Conservation (phyloP, 495 filamentous ascomycete species). For the Aspergillus conjunctus region DNA sequence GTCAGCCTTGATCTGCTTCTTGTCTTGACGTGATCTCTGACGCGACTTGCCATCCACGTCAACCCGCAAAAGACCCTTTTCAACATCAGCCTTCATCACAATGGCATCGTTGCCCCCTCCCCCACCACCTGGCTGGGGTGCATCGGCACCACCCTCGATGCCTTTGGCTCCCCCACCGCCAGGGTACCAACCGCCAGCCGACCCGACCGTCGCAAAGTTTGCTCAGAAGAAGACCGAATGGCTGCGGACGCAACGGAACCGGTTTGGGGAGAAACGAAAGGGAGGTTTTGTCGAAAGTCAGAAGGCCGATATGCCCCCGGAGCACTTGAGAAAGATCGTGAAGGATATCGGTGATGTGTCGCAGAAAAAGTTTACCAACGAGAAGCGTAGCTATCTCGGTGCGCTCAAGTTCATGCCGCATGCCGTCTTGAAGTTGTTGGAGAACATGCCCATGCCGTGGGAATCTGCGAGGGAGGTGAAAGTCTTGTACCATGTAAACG, state of each 20-base stretch:
- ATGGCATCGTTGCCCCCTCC: constrained; percentile 81
- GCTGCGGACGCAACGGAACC: constrained; percentile 87
- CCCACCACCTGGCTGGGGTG: constrained; percentile 74
- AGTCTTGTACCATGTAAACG: constrained; percentile 97
- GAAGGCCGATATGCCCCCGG: constrained; percentile 98
- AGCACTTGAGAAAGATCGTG: constrained; percentile 97
- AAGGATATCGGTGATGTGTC: constrained; percentile 99
- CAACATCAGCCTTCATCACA: constrained; percentile 37
- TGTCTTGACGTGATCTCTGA: constrained; percentile 39
- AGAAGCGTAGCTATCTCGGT: constrained; percentile 97
- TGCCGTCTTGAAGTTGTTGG: constrained; percentile 95
- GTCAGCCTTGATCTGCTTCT: constrained; percentile 30
- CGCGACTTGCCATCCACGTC: constrained; percentile 43
- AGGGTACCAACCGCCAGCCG: constrained; percentile 79
- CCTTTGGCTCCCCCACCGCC: constrained; percentile 83
- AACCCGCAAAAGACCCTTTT: constrained; percentile 30
- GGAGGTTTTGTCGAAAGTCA: constrained; percentile 95
- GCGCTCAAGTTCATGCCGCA: constrained; percentile 99
- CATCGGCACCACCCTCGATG: constrained; percentile 73
- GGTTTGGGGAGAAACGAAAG: constrained; percentile 96
- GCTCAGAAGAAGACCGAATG: constrained; percentile 99
- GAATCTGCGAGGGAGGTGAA: constrained; percentile 94
- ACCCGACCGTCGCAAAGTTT: constrained; percentile 91
- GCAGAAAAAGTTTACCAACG: constrained; percentile 98
- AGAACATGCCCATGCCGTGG: constrained; percentile 99